Conservation (phyloP, 23 red algal genomes). For the Gracilaria vermiculophylla region DNA sequence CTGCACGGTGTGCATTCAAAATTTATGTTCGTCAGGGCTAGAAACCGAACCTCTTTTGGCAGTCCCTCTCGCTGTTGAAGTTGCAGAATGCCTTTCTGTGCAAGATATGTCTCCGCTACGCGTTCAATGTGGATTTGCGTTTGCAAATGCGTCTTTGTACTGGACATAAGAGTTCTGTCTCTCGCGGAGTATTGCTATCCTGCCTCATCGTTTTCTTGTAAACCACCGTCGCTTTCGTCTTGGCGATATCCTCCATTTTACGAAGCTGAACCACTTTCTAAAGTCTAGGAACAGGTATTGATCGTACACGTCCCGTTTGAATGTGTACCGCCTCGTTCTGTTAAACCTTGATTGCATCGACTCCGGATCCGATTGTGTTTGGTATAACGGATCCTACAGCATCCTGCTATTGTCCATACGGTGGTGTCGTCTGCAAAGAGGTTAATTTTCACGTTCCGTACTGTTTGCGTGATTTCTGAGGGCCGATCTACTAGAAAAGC, state of each 20-base stretch:
- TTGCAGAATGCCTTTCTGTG: neutral
- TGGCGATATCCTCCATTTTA: neutral
- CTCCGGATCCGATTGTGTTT: neutral
- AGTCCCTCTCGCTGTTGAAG: neutral
- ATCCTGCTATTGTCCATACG: neutral
- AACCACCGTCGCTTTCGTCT: neutral
- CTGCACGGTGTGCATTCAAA: neutral
- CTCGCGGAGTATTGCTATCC: neutral
- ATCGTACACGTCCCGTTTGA: neutral
- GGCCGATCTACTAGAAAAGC: neutral
- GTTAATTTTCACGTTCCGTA: neutral
- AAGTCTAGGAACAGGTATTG: neutral
- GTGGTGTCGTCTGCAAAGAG: neutral
- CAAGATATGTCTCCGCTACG: neutral
- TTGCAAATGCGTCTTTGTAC: neutral
- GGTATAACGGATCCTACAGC: no score
- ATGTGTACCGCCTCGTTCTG: neutral
- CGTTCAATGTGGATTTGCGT: neutral
- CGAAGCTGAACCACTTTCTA: neutral
- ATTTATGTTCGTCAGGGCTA: neutral
- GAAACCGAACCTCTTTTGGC: neutral
- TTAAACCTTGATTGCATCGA: neutral
- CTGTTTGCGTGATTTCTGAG: neutral
- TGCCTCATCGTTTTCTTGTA: conserved; percentile 4
- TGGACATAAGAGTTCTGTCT: neutral